These are phyloP conservation scores for Epichloe coenophiala DNA, from an alignment of 2,329 filamentous ascomycete genomes.

Conservation along the genomic window DNA sequence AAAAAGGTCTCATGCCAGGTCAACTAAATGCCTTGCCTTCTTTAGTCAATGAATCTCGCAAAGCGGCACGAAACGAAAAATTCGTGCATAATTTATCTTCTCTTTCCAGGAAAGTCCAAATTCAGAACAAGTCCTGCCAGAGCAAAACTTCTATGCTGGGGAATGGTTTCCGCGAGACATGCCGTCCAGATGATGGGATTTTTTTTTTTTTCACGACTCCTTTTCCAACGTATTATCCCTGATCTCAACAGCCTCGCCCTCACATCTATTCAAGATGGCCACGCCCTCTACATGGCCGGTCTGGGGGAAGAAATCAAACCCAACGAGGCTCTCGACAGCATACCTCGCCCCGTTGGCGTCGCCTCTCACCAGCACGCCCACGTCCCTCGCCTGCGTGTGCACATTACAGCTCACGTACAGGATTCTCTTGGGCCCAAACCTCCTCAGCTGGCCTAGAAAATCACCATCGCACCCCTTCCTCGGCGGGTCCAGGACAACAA, in stretches of 20 bases:
- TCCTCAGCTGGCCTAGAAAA: constrained; percentile 70
- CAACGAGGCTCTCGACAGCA: constrained; percentile 77
- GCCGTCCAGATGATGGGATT: no score
- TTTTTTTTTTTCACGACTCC: not conserved
- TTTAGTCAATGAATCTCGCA: no score
- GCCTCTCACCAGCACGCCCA: constrained; percentile 74
- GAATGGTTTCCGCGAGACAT: not conserved
- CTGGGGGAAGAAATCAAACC: constrained; percentile 97
- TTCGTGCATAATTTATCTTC: no score
- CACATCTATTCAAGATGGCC: constrained; percentile 47
- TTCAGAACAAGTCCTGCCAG: no score
- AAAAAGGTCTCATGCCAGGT: not conserved
- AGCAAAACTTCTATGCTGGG: not conserved
- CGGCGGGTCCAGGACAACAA: constrained; percentile 93
- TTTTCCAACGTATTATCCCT: not conserved
- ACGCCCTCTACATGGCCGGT: constrained; percentile 58
- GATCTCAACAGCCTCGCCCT: constrained; percentile 15
- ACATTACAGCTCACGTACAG: constrained; percentile 97
- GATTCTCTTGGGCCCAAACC: constrained; percentile 64
- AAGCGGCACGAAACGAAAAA: no score
- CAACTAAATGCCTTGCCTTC: no score
- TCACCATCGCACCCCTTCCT: constrained; percentile 83
- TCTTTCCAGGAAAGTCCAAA: no score
- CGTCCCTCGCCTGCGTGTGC: constrained; percentile 88
- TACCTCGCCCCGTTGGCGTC: constrained; percentile 42